Evolutionary conservation across 2,329 filamentous ascomycete genomes (phyloP).

Genomic region (Huntiella omanensis): DNA sequence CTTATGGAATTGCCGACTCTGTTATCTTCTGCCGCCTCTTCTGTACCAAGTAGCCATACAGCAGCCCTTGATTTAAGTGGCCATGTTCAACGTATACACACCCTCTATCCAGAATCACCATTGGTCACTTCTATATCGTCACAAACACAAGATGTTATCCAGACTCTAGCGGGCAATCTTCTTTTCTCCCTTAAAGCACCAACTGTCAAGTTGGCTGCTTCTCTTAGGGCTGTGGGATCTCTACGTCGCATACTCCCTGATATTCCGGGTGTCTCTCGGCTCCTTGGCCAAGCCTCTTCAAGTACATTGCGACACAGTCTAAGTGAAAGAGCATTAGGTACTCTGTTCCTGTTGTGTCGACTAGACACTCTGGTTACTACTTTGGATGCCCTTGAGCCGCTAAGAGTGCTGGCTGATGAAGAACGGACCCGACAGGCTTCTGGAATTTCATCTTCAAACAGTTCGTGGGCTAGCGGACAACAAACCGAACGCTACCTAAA

Average conservation of each 20-base stretch:
- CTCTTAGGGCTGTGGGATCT: constrained; percentile 82
- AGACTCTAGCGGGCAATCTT: constrained; percentile 70
- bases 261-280: constrained; percentile 13
- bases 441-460: constrained; percentile 10
- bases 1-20: constrained; percentile 78
- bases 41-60: constrained; percentile 55
- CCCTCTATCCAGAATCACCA: constrained; percentile 61
- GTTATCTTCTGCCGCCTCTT: constrained; percentile 58
- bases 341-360: constrained; percentile 73
- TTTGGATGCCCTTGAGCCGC: constrained; percentile 64
- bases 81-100: constrained; percentile 75
- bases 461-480: constrained; percentile 49
- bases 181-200: constrained; percentile 59
- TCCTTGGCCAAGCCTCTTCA: constrained; percentile 1
- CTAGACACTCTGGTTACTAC: constrained; percentile 62
- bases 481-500: constrained; percentile 92
- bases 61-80: constrained; percentile 79
- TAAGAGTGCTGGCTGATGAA: constrained; percentile 78
- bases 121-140: constrained; percentile 53
- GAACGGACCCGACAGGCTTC: constrained; percentile 38
- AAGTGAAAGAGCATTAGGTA: constrained; percentile 51
- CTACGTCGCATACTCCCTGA: constrained; percentile 74
- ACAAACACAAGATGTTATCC: constrained; percentile 76
- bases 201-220: constrained; percentile 69
- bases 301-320: constrained; percentile 4